A percentile compares a stretch with the other conserved stretches of the same genome.
Conservation (phyloP, 768 basidiomycete species). For the Imleria badia region DNA sequence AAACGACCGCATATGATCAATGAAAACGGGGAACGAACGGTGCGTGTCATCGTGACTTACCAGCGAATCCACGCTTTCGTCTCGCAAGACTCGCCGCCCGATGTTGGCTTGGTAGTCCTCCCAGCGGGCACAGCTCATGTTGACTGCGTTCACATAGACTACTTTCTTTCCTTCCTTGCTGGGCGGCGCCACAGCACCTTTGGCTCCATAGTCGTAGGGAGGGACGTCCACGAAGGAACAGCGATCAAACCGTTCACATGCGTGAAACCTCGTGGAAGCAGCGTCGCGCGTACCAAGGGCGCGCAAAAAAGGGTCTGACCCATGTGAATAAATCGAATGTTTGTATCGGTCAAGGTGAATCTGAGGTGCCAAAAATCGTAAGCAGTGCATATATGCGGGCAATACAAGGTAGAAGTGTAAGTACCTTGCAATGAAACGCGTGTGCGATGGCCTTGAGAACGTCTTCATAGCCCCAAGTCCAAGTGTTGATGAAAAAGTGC, state of each 20-base stretch:
- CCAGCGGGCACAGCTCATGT: slow-evolving; percentile 59
- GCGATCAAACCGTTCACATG: slow-evolving; percentile 82
- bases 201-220: slow-evolving; percentile 14
- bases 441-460: slow-evolving; percentile 73
- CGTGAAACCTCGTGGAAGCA: slow-evolving; percentile 79
- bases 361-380: slow-evolving; percentile 34
- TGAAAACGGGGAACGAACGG: not conserved
- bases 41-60: slow-evolving; percentile 40
- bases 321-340: slow-evolving; percentile 55
- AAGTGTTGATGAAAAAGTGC: slow-evolving; percentile 85
- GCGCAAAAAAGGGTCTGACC: slow-evolving; percentile 60
- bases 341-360: slow-evolving; percentile 95
- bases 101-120: slow-evolving; percentile 50
- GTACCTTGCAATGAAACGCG: slow-evolving; percentile 63
- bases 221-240: slow-evolving; percentile 60
- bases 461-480: slow-evolving; percentile 98
- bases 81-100: slow-evolving; percentile 37
- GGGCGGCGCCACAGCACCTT: slow-evolving; percentile 19
- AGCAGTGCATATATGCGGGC: slow-evolving; percentile 11
- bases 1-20: not conserved
- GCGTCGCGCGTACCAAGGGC: slow-evolving; percentile 61
- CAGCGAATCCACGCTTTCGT: slow-evolving; percentile 57
- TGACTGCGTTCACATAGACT: slow-evolving; percentile 83
- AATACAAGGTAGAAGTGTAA: not conserved
- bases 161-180: slow-evolving; percentile 55